Evolutionary conservation across 768 basidiomycete species (phyloP), one percentile per base, ranked within the genome.

Genomic region (Rhizopogon sp.): DNA sequence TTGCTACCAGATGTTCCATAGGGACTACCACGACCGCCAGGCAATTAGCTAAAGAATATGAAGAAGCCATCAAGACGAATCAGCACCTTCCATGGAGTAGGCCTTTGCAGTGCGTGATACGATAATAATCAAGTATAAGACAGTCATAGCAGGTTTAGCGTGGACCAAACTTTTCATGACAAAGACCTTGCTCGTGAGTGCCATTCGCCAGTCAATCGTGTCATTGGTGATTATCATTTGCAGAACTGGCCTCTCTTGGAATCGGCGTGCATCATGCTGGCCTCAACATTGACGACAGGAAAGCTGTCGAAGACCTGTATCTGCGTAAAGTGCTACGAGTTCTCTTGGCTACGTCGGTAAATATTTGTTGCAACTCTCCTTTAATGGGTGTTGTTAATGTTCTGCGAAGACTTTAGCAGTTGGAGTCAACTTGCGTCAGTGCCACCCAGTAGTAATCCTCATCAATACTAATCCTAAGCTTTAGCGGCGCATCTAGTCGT

Each of bases 191-290:
- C 76, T 56, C 80, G 88, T 85, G 56, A 49, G 35, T 17, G 37
- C 20, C 22, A 60, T 76, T 60, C n/a, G 66, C 50, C 20, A 35
- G 45, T 37, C 7, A 40, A 13, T 17, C 10, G 22, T 6, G 39
- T 28, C n/a, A 16, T 29, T 57, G 2, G 7, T 45, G 8, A 43
- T 42, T 39, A 52, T 29, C 20, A 6, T 50, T 44, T 54, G 50
- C 60, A 86, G 89, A 78, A 31, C 75, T 95, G 33, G 85, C 84
- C n/a, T 66, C 73, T 1, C 70, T 68, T 52, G 97, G 96, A 1
- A 84, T 98, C 46, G 93, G 92, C 10, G 80, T 93, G 6, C 96
- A 99, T 65, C 95, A 98, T 65, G 96, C 94, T 5, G 96, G 96
- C 2, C 70, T 98, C 50, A 79, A 74, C 11, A 65, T 81, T 42